Evolutionary conservation across 179 eudicot genomes (phyloP), one percentile per base, ranked within the genome.

Genomic region (Gypsophila paniculata): DNA sequence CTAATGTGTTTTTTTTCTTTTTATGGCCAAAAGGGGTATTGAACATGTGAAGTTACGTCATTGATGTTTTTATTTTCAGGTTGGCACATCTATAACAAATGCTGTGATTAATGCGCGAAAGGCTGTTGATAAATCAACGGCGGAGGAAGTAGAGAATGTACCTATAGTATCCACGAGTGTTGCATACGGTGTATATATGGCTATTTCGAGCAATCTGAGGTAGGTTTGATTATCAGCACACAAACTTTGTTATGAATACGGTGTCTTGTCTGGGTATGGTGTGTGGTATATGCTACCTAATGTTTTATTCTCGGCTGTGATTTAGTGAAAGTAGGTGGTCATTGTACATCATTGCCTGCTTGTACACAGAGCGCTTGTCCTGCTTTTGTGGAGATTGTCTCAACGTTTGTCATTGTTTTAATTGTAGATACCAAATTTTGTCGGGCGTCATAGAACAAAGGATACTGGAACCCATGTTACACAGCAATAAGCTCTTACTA

Each of bases 171-270:
- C 97, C 75, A 94, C 99, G 19, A 94, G 96, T 80, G 85, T 82
- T 15, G 92, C 81, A 42, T 94, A 94, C 75, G 99, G 97, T 78
- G 89, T 86, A 65, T 94, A 94, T 72, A 88, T 94, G 99, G 90
- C 94, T 26, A 76, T 94, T 70, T 91, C 99, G 39, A 94, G 99
- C 88, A 94, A 94, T 77, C 87, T 94, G 2, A 86, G 99, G 99
- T 94, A 84, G 34, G 86, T 76, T 81, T 23, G 26, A 58, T 29
- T 26, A 57, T 52, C 68, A 26, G 14, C 32, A 34, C 34, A n/a
- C 63, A 73, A 2, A 21, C 18, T 51, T 51, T 52, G 11, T 59
- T 36, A 8, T 15, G 25, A 14, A 18, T 59, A 23, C 57, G 29
- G 36, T 36, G 46, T 65, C n/a, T 34, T 42, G 14, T 46, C 19